Base-by-base conservation (phyloP, 2,329 filamentous ascomycete genomes). In the Exophiala oligosperma region DNA sequence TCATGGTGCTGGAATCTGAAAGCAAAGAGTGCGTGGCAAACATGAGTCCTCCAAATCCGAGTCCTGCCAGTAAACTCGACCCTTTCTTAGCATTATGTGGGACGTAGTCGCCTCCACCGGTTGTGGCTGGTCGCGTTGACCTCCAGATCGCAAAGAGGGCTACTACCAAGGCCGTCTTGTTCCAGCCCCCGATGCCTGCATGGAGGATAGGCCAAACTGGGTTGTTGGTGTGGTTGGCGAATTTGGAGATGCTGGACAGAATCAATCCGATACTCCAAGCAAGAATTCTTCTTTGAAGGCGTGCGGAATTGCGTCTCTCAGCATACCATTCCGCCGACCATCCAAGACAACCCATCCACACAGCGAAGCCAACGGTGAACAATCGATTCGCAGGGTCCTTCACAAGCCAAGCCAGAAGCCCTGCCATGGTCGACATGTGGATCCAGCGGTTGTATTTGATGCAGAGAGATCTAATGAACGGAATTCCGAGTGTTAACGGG, bases 1-100 rank as follows among this genome's bases (percentile, higher is more conserved):
- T 97, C 92, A 99, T 97, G 54, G 94, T 99, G 77, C 94, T 97
- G 0, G 92, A 96, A 72, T 99, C 94, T 0, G 94, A 97, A 9
- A 99, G 82, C 8, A 99, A 80, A 1, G 92, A 97, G 72, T 97
- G 94, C 69, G 97, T 81, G 4, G 84, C 90, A 69, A 99, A 99
- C 70, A 97, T 82, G 6, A 97, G 74, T 29, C 92, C 93, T 24
- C 85, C 92, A 55, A 97, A 74, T 59, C 94, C 91, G 49, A 94
- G 75, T 8, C 87, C 89, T 29, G 91, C 85, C 44, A 96, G 79
- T 5, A 88, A 65, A 0, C 86, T 81, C 14, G 90, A 92, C 1
- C 89, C 85, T 57, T 84, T 82, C 59, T 79, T 80, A n/a, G 80
- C 79, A 56, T 79, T 77, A 7, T 79, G 70, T 11, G 80, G 76